Evolutionary conservation across 164 flowering plant genomes (phyloP), one percentile per base, ranked within the genome.

Genomic region (Umbellularia californica): DNA sequence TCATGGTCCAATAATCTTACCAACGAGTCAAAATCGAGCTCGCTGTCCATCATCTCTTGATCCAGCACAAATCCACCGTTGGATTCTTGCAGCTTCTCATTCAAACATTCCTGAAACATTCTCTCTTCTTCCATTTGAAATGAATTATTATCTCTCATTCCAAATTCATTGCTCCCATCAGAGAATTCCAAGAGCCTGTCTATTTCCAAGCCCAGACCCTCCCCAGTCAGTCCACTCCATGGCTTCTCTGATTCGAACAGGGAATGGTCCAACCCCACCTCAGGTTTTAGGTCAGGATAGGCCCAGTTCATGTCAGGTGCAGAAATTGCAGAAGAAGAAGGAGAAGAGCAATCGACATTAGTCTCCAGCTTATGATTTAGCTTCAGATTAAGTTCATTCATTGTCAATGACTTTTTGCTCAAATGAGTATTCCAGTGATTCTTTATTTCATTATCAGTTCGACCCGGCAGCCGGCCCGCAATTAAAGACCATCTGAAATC

Each of bases 341-440:
- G 3, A 24, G 35, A 5, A 3, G 72, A 52, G 62, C 33, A 28
- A 50, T 24, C 14, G 50, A 19, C 22, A 24, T 25, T n/a, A 30
- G 7, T 71, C 63, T 19, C 63, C n/a, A 3, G 10, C 51, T 50
- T 75, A 2, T 69, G 72, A 17, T 70, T 78, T 70, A 78, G 17
- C 65, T 78, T 78, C 52, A 30, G 74, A 50, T 74, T 74, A n/a
- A 78, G 80, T 25, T 78, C 70, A 55, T 33, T 51, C 3, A 78
- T 70, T 5, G 80, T 69, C 20, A 78, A 66, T 22, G 77, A 64
- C n/a, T 78, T 78, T 74, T 78, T 78, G 80, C 80, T 78, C 80
- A 78, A 78, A 74, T 78, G 77, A 65, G 74, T 78, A 74, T 74
- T 78, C 80, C 80, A 78, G 23, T 77, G 74, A 24, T 77, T 77